phyloP scores from a whole-genome alignment of 805 yeast genomes.

The Saccharomycopsis sp. region DNA sequence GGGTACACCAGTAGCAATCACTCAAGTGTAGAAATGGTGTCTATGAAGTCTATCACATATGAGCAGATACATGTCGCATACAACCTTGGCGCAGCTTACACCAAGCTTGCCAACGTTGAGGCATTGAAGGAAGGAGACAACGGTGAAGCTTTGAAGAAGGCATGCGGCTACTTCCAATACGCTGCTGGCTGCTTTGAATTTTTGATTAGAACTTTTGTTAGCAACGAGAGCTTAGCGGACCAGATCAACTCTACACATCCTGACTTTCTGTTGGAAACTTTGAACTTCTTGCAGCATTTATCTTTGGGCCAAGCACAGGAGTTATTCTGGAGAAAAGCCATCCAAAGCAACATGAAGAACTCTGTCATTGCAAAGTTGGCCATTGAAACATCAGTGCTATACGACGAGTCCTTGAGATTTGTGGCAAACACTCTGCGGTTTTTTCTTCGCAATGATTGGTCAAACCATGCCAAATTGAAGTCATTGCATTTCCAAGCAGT shows the following conservation, averaged over 20 bases:
- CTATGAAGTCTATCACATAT: constrained; percentile 39
- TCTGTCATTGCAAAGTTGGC: constrained; percentile 57
- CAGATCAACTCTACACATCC: constrained; percentile 12
- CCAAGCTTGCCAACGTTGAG: constrained; percentile 43
- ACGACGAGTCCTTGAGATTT: constrained; percentile 36
- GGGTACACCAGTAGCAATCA: constrained; percentile 31
- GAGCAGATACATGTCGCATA: constrained; percentile 58
- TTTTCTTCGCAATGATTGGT: constrained; percentile 51
- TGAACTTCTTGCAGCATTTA: constrained; percentile 41
- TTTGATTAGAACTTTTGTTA: constrained; percentile 24
- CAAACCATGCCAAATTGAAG: constrained; percentile 51
- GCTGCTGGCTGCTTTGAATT: constrained; percentile 60
- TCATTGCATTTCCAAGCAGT: constrained; percentile 60
- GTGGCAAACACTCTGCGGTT: constrained; percentile 33
- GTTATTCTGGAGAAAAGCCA: constrained; percentile 70
- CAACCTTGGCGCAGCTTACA: constrained; percentile 59
- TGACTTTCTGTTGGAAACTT: constrained; percentile 33
- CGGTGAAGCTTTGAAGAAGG: constrained; percentile 42
- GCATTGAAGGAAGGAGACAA: constrained; percentile 37
- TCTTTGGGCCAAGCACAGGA: constrained; percentile 86
- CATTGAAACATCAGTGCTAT: constrained; percentile 49
- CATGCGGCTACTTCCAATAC: constrained; percentile 57
- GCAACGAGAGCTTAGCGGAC: constrained; percentile 19
- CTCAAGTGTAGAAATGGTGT: constrained; percentile 39
- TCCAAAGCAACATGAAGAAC: constrained; percentile 41